Evolutionary conservation across 140 eudicot genomes (phyloP).

Genomic region (Bidens hawaiensis): DNA sequence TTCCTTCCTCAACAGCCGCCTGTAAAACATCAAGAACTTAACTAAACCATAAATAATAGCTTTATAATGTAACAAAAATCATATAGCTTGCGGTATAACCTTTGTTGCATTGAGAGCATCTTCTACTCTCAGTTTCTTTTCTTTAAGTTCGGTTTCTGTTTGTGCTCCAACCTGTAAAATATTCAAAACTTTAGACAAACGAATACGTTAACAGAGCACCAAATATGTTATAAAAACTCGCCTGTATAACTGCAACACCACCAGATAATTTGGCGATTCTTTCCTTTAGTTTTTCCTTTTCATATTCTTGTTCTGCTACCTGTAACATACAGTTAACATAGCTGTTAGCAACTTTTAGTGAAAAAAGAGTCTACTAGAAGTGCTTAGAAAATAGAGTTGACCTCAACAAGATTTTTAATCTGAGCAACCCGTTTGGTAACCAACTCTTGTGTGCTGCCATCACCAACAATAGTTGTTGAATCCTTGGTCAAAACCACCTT

Average conservation of each 20-base stretch:
- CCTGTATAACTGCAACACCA: conserved; percentile 82
- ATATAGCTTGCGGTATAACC: conserved; percentile 32
- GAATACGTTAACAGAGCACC: not conserved
- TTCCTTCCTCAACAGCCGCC: conserved; percentile 91
- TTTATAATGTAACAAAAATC: not conserved
- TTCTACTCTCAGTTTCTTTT: conserved; percentile 75
- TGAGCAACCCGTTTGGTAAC: conserved; percentile 55
- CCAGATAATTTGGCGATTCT: conserved; percentile 77
- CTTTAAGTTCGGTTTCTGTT: conserved; percentile 77
- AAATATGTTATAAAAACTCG: conserved; percentile 12
- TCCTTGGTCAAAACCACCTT: conserved; percentile 70
- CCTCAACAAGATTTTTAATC: conserved; percentile 65
- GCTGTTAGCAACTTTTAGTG: not conserved
- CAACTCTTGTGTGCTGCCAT: conserved; percentile 75
- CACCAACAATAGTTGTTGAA: conserved; percentile 74
- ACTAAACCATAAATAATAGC: too few relatives aligned
- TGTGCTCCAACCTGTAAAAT: conserved; percentile 63
- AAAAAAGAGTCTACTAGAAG: not conserved
- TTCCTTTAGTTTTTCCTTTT: conserved; percentile 62
- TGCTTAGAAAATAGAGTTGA: conserved; percentile 2
- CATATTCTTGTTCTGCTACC: conserved; percentile 70
- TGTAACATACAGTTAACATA: conserved; percentile 9
- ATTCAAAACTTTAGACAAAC: conserved; percentile 1
- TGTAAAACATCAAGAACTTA: conserved; percentile 11
- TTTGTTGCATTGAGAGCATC: conserved; percentile 80